Percentiles rank a stretch among this genome's conserved stretches.
Conservation (phyloP, 2,329 filamentous ascomycete species). For the Botrytis fabae region DNA sequence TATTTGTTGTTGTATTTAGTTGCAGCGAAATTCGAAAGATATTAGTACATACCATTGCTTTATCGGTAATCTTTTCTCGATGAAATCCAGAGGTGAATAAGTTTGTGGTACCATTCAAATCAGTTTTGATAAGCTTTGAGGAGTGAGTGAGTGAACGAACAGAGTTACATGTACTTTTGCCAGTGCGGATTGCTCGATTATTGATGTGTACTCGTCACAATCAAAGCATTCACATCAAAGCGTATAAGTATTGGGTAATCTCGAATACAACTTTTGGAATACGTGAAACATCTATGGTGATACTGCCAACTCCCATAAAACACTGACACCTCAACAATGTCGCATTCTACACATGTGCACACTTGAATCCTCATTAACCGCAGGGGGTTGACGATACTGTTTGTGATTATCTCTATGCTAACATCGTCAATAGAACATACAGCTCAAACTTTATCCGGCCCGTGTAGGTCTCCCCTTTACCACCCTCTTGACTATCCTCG, state of each 20-base stretch:
- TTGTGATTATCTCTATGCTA: neutral
- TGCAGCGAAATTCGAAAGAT: neutral
- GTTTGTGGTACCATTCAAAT: neutral
- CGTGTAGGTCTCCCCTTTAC: neutral
- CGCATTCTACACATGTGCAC: neutral
- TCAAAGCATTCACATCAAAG: neutral
- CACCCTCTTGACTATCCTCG: neutral
- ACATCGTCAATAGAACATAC: neutral
- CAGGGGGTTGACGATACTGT: neutral
- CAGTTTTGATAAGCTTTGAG: neutral
- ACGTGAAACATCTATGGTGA: neutral
- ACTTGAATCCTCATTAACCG: neutral
- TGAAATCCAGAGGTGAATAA: neutral
- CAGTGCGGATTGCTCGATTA: fast-evolving
- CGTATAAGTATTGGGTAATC: neutral
- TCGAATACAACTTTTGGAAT: no score
- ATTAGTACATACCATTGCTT: neutral
- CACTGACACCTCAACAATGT: fast-evolving
- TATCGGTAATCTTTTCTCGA: neutral
- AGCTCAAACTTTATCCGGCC: neutral
- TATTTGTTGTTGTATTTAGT: neutral
- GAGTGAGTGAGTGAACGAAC: no score
- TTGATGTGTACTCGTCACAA: neutral
- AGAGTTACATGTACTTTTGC: neutral
- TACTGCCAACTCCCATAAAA: no score